Evolutionary conservation across 768 basidiomycete species (phyloP).

Genomic region (Boletus pseudo-olivaceus): DNA sequence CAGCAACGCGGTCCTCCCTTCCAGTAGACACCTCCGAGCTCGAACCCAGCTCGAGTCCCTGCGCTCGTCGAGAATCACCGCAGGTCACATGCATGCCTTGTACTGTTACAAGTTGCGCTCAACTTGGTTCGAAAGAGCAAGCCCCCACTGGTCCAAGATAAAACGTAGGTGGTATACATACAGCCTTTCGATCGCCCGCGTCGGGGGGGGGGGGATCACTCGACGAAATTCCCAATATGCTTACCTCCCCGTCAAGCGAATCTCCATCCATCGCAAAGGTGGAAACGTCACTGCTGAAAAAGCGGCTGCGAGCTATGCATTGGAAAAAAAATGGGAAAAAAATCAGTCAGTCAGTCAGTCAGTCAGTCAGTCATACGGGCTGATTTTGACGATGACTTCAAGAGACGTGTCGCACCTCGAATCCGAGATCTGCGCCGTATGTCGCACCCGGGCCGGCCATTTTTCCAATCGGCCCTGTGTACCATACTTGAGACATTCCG

Average conservation of each 20-base stretch:
- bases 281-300: slow-evolving; percentile 37
- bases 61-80: no score
- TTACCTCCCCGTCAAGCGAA: slow-evolving; percentile 39
- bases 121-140: no score
- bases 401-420: slow-evolving; percentile 38
- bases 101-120: no score
- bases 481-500: slow-evolving; percentile 53
- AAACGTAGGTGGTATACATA: no score
- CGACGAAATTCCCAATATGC: not conserved
- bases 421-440: slow-evolving; percentile 51
- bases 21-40: no score
- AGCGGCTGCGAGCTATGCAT: not conserved
- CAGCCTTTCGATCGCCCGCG: no score
- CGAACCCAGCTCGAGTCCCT: no score
- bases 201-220: no score
- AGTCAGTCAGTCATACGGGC: not conserved
- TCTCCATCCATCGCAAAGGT: slow-evolving; percentile 47
- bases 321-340: no score
- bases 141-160: no score
- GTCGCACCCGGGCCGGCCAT: slow-evolving; percentile 38
- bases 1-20: no score
- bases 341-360: not conserved
- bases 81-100: no score
- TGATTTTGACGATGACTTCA: not conserved
- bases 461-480: slow-evolving; percentile 46